Evolutionary conservation across 345 rosid genomes (phyloP), one percentile per base, ranked within the genome.

Genomic region (Gossypioides kirkii): DNA sequence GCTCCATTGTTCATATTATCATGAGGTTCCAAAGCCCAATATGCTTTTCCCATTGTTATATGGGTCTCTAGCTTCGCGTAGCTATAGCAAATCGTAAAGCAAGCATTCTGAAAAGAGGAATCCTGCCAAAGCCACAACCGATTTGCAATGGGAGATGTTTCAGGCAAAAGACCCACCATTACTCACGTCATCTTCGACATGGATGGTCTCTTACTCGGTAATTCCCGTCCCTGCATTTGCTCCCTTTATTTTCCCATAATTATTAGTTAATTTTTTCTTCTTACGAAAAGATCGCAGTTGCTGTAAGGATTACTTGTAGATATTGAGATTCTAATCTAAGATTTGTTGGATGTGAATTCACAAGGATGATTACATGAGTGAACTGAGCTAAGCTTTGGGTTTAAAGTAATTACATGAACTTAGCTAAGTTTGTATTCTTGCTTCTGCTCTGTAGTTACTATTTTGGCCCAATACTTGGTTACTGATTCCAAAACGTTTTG

Each of bases 201-300:
- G 98, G 98, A 94, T 74, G 98, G 98, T 68, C 96, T 91, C 77
- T 84, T 94, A 61, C 93, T 94, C 46, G 97, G 97, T 89, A 83
- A 71, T 65, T 75, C 42, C 47, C 1, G 18, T 36, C 14, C 9
- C 52, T 63, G 8, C 45, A 17, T 62, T 36, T 62, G 46, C 47
- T 36, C n/a, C 36, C 20, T 10, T 43, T 43, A 1, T 43, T 32
- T 32, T 1, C 38, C 38, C 7, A 32, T 32, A 32, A 32, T 32
- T 32, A 32, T 32, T 32, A 32, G 36, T 32, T 47, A 0, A 13
- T 47, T 4, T 47, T 47, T 13, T 47, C 52, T 13, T 32, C 52
- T 47, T 14, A 47, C 17, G 14, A 47, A 47, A 4, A 47, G 52
- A 47, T 47, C 52, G 17, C 52, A 47, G 17, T 47, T 32, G 7